phyloP scores from a whole-genome alignment of 257 asterid genomes.

The Solanum stenotomum region DNA sequence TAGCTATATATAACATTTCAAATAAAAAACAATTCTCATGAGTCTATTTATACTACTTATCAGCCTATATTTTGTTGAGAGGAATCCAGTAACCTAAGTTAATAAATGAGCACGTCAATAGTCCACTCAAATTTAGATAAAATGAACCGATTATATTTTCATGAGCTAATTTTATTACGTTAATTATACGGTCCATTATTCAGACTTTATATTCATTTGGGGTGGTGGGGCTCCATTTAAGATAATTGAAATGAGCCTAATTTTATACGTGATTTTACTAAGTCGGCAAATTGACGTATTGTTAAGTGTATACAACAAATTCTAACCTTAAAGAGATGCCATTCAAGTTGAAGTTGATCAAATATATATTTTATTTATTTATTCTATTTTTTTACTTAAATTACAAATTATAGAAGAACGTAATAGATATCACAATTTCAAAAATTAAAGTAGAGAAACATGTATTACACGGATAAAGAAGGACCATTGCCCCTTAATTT shows the following conservation, averaged over 20 bases:
- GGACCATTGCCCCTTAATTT: not conserved
- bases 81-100: too few species aligned
- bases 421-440: not conserved
- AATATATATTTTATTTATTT: too few species aligned
- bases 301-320: not conserved
- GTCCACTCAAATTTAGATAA: too few species aligned
- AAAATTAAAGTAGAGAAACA: not conserved
- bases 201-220: too few species aligned
- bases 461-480: not conserved
- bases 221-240: too few species aligned
- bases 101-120: too few species aligned
- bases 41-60: too few species aligned
- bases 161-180: too few species aligned
- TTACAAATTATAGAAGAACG: not conserved
- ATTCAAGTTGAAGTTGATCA: not conserved
- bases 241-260: not conserved
- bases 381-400: not conserved
- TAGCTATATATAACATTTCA: too few species aligned
- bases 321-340: not conserved
- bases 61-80: too few species aligned
- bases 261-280: not conserved
- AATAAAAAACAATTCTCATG: too few species aligned
- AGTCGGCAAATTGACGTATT: not conserved
- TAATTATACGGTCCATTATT: too few species aligned
- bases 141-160: fast-evolving